Base-by-base conservation (phyloP, 495 filamentous ascomycete genomes). In the Aspergillus avenaceus region DNA sequence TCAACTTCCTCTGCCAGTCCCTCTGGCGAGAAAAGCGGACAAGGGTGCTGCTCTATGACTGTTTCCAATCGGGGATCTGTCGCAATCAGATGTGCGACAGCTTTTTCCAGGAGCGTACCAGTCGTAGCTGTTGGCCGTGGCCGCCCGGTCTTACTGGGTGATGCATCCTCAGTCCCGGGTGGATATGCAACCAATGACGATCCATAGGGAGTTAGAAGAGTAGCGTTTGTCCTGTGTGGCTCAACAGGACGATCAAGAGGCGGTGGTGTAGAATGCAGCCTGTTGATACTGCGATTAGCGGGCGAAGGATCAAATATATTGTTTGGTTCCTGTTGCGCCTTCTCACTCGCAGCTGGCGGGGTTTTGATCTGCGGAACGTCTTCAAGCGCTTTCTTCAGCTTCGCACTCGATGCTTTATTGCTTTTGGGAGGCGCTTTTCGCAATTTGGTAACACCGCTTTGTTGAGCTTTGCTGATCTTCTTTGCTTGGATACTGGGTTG, bases 1-100 rank as follows among this genome's bases (percentile, higher is more conserved):
- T 97, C 87, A 53, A 96, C 78, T 54, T 82, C 70, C 69, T 97
- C 91, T 14, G 84, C 81, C 14, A 98, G 69, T 0, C 90, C 91
- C 44, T 86, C 84, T 2, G 90, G 80, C 6, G 87, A 87, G 68
- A 97, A 96, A 11, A 93, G 61, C 29, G 70, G 62, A 62, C 93
- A 98, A 42, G 74, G 84, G 60, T 97, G 77, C 53, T 79, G 72
- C 43, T 87, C 83, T 52, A 97, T 82, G 11, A 97, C 69, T 0
- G 79, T 70, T 60, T 80, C 77, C 48, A 98, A 78, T 40, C 84
- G 84, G 5, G 86, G 73, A 52, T 96, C 92, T 13, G 86, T 78
- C 18, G 75, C 77, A 58, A 92, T 80, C 7, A 98, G 70, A 67
- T 96, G 88, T 11, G 80, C 82, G 52, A 83, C 76, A 12, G 90